phyloP scores from a whole-genome alignment of 1,139 yeast genomes.

The Scheffersomyces quercinus region DNA sequence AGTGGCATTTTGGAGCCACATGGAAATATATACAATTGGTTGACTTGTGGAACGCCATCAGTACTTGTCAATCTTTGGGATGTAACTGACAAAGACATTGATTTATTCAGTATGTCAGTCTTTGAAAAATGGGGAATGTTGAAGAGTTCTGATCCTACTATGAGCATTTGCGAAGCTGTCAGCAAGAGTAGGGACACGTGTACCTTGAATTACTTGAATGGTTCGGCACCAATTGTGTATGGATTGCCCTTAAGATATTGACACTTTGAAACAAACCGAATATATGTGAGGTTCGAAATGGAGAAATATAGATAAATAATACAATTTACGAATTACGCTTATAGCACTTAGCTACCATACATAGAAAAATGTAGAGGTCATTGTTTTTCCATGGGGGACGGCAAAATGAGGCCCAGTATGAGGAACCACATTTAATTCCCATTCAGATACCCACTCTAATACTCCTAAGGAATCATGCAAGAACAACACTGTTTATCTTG shows the following conservation, averaged over 20 bases:
- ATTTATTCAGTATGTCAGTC: slow-evolving; percentile 63
- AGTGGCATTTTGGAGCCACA: slow-evolving; percentile 68
- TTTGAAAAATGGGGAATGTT: slow-evolving; percentile 65
- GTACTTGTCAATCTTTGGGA: slow-evolving; percentile 91
- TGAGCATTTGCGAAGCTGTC: slow-evolving; percentile 53
- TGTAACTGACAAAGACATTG: slow-evolving; percentile 95
- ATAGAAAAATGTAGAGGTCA: too few relatives aligned
- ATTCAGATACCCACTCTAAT: too few relatives aligned
- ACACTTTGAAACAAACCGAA: neutral
- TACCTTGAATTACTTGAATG: slow-evolving; percentile 65
- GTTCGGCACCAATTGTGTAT: slow-evolving; percentile 80
- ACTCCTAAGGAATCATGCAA: too few relatives aligned
- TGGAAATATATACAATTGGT: slow-evolving; percentile 76
- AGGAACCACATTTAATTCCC: too few relatives aligned
- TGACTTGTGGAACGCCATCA: slow-evolving; percentile 80
- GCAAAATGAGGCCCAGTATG: too few relatives aligned
- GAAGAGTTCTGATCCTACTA: slow-evolving; percentile 12
- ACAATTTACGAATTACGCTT: too few relatives aligned
- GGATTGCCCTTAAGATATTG: slow-evolving; percentile 58
- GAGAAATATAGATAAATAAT: too few relatives aligned
- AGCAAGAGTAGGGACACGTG: slow-evolving; percentile 59
- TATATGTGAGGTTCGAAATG: neutral
- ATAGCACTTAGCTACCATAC: too few relatives aligned
- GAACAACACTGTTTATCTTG: too few relatives aligned
- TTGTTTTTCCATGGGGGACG: too few relatives aligned